Evolutionary conservation across 2,329 filamentous ascomycete species (phyloP), one percentile per base, ranked within the genome.

Genomic region (Chaetomiaceae sp.): DNA sequence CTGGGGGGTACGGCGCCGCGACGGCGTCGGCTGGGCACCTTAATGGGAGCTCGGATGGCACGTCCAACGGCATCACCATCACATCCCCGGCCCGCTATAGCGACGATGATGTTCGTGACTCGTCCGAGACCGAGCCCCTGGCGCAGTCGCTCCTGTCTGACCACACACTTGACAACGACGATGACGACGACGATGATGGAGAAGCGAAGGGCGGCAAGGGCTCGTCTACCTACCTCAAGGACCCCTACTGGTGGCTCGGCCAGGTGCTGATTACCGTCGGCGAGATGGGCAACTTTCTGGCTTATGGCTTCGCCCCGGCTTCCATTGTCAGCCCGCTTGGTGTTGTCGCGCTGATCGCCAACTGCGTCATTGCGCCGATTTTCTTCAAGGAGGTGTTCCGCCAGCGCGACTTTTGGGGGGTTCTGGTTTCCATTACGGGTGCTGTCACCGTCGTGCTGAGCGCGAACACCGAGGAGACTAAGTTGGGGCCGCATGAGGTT

Each of bases 261-360:
- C 91, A 97, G 55, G 77, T 94, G 14, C 74, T 98, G 49, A 98
- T 98, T 79, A 88, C 84, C 1, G 70, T 95, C 19, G 93, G 93
- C 47, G 93, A 98, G 69, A 84, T 86, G 62, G 93, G 93, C 42
- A 98, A 98, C 65, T 98, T 98, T 62, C 71, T 98, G 53, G 93
- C 93, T 0, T 98, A 98, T 61, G 93, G 93, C 19, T 98, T 98
- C 64, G 93, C 93, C 24, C 93, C 93, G 3, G 93, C 93, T 7
- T 97, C 93, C 12, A 96, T 98, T 58, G 93, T 98, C 34, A 96
- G 90, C 27, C 93, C 93, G 0, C 74, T 98, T 6, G 93, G 93
- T 9, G 93, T 98, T n/a, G 93, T 98, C 11, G 93, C 93, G 2
- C 73, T 98, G 52, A 83, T 98, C 37, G 95, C 90, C 36, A 98